phyloP scores from a whole-genome alignment of 106 monocot genomes.

The Cymbidium sinense region DNA sequence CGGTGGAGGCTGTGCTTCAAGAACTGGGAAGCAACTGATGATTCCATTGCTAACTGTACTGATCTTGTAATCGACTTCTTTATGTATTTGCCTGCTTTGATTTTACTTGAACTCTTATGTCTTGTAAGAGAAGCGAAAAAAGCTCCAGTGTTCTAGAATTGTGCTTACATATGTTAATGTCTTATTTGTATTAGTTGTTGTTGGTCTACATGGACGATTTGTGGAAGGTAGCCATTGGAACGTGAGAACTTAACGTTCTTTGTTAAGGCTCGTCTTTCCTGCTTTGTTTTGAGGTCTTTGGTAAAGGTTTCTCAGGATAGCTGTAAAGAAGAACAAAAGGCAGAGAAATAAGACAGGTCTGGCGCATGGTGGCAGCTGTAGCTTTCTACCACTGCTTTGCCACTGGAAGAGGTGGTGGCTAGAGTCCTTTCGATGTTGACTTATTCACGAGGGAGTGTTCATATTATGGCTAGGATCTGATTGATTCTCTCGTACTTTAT shows the following conservation, averaged over 20 bases:
- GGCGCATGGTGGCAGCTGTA: no score
- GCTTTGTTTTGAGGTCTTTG: background rate
- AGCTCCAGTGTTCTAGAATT: background rate
- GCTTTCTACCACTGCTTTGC: no score
- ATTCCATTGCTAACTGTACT: background rate
- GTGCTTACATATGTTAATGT: background rate
- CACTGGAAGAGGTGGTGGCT: no score
- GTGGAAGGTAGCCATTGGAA: no score
- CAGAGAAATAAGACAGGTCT: background rate
- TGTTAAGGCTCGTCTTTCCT: background rate
- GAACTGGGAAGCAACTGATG: constrained; percentile 28
- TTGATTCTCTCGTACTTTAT: no score
- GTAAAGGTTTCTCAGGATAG: background rate
- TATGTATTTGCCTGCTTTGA: background rate
- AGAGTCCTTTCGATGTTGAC: no score
- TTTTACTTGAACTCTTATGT: background rate
- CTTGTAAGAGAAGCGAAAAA: background rate
- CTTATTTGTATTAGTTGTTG: no score
- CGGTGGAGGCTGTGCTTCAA: constrained; percentile 42
- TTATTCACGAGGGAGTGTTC: no score
- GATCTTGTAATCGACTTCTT: background rate
- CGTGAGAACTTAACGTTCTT: no score
- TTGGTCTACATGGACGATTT: no score
- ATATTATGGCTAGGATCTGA: no score
- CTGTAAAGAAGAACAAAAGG: constrained; percentile 1